A percentile compares a stretch with the other conserved stretches of the same genome.
phyloP scores from a whole-genome alignment of 345 rosid genomes.

The Aquilaria yunnanensis region DNA sequence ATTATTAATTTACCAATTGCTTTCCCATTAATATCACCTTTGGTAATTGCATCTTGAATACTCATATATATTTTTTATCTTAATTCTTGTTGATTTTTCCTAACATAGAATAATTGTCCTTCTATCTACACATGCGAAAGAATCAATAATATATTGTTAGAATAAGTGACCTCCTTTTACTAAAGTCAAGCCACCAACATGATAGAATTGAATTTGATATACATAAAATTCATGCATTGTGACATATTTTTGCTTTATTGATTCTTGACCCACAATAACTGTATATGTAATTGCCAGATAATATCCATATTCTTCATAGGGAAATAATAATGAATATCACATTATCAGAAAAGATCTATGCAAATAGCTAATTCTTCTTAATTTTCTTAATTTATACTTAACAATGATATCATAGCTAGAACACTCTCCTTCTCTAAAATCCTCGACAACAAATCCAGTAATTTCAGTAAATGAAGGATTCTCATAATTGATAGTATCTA shows the following conservation, averaged over 20 bases:
- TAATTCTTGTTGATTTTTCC: background rate
- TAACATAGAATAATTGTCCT: background rate
- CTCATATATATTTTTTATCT: background rate
- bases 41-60: background rate
- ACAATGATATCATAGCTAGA: background rate
- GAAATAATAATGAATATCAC: background rate
- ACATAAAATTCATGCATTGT: background rate
- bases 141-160: background rate
- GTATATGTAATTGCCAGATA: background rate
- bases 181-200: background rate
- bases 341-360: too few relatives aligned
- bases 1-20: background rate
- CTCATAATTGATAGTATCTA: background rate
- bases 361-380: background rate
- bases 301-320: background rate
- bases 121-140: background rate
- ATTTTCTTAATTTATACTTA: background rate
- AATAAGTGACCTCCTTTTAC: background rate
- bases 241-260: background rate
- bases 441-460: background rate
- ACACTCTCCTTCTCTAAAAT: background rate
- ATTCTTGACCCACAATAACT: background rate
- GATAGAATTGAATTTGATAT: background rate
- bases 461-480: background rate
- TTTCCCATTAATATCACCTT: background rate